Percentiles rank a stretch among this genome's conserved stretches.
phyloP scores from a whole-genome alignment of 2,329 filamentous ascomycete species.

The Penicillium fuscoglaucum region DNA sequence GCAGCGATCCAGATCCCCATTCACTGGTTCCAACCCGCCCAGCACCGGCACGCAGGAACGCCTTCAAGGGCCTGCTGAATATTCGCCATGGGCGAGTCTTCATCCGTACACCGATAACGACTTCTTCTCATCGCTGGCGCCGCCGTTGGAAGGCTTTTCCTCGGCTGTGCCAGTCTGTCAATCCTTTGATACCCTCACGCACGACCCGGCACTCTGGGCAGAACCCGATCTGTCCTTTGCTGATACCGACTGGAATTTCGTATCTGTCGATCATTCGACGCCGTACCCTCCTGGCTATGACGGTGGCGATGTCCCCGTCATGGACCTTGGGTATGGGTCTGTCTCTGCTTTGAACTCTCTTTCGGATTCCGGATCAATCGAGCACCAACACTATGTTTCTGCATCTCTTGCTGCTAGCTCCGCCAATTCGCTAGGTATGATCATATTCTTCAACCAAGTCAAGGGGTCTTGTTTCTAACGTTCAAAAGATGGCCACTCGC shows the following conservation, averaged over 20 bases:
- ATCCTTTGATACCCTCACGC: conserved; percentile 21
- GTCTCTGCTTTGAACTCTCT: conserved; percentile 21
- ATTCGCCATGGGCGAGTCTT: conserved; percentile 17
- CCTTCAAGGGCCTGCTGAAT: conserved; percentile 21
- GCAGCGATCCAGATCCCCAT: conserved; percentile 14
- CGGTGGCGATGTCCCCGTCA: conserved; percentile 13
- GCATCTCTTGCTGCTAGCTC: conserved; percentile 17
- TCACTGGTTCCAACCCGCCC: conserved; percentile 21
- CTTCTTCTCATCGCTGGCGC: conserved; percentile 13
- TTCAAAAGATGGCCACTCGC: conserved; percentile 18
- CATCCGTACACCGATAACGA: conserved; percentile 13
- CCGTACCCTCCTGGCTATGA: conserved; percentile 14
- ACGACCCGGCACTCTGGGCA: conserved; percentile 25
- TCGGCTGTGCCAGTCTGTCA: conserved; percentile 18
- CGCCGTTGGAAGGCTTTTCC: conserved; percentile 18
- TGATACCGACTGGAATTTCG: conserved; percentile 25
- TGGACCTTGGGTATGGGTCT: conserved; percentile 16
- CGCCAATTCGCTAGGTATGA: conserved; percentile 23
- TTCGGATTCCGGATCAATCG: conserved; percentile 24
- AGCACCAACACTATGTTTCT: conserved; percentile 10
- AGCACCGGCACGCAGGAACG: conserved; percentile 17
- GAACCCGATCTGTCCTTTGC: conserved; percentile 21
- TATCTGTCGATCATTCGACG: conserved; percentile 12
- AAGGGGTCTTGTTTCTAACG: conserved; percentile 6
- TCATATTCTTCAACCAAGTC: background rate